A percentile compares a stretch with the other conserved stretches of the same genome.
phyloP scores from a whole-genome alignment of 257 asterid genomes.

The Fraxinus pennsylvanica region DNA sequence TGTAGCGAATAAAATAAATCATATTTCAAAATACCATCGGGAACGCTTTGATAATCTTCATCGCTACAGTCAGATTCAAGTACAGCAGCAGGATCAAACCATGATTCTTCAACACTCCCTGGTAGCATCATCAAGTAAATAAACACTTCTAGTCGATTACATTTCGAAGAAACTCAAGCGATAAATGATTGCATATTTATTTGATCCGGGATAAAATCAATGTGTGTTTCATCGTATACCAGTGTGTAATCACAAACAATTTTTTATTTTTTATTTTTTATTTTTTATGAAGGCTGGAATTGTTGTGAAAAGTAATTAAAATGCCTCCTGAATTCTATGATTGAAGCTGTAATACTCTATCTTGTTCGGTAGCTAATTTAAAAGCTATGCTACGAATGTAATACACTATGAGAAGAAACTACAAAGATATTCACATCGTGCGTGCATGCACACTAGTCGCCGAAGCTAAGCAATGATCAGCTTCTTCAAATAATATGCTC shows the following conservation, averaged over 20 bases:
- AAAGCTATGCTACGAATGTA: too few relatives aligned
- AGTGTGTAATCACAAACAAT: neutral
- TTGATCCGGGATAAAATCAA: neutral
- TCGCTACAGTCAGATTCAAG: conserved; percentile 91
- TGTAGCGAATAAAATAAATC: neutral
- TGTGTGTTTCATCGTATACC: neutral
- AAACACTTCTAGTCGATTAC: neutral
- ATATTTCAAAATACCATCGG: conserved; percentile 64
- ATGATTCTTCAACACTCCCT: conserved; percentile 84
- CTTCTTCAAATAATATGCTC: too few relatives aligned
- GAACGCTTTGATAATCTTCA: conserved; percentile 84
- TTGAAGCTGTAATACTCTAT: too few relatives aligned
- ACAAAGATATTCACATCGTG: too few relatives aligned
- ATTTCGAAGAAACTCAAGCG: neutral
- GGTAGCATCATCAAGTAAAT: conserved; percentile 4
- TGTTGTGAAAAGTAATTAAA: too few relatives aligned
- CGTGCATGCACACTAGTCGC: too few relatives aligned
- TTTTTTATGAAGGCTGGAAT: too few relatives aligned
- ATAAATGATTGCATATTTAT: neutral
- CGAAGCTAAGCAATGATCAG: too few relatives aligned
- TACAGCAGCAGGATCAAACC: conserved; percentile 77
- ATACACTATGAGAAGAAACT: too few relatives aligned
- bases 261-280: too few relatives aligned
- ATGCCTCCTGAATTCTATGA: too few relatives aligned
- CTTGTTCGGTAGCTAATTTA: too few relatives aligned